Evolutionary conservation across 2,329 filamentous ascomycete genomes (phyloP), one percentile per base, ranked within the genome.

Genomic region (Elsinoe fawcettii): DNA sequence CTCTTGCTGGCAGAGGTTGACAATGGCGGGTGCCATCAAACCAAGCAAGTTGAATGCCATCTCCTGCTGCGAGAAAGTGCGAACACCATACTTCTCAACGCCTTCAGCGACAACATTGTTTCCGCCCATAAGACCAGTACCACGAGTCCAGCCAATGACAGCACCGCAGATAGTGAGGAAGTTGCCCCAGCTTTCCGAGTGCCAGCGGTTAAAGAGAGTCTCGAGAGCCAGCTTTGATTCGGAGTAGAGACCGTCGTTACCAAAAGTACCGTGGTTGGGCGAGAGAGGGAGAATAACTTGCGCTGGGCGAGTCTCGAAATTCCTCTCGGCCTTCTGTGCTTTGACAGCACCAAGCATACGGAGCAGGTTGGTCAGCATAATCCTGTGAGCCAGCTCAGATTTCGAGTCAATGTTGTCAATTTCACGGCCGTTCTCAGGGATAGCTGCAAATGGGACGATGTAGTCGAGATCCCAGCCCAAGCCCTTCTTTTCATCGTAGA

Each of bases 41-140:
- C 93, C 92, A 44, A 99, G 83, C 63, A 99, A 75, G 75, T 99
- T 99, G 80, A 99, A 99, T 14, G 93, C 93, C 93, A 99, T 99
- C 74, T 99, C 93, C 71, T 96, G 90, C 75, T 97, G 93, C 8
- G 92, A 97, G 80, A 99, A 99, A 3, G 93, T 99, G 66, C 93
- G 90, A 23, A 97, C 93, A 66, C 93, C 93, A 64, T 95, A 93
- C 66, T 88, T 89, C 78, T 99, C 93, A 58, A 99, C 90, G 60
- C 92, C 93, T 72, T 97, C 92, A 34, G 93, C 93, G 63, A 97
- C 91, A 66, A 97, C 85, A 73, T 99, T 97, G 80, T 97, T 97
- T 68, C 88, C 91, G 64, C 87, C 88, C 92, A 99, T 99, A 66
- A 99, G 84, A 70, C 93, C 93, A 62, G 93, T 99, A 63, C 92